Base-by-base conservation (phyloP, 768 basidiomycete species). In the Lentinula sp. region DNA sequence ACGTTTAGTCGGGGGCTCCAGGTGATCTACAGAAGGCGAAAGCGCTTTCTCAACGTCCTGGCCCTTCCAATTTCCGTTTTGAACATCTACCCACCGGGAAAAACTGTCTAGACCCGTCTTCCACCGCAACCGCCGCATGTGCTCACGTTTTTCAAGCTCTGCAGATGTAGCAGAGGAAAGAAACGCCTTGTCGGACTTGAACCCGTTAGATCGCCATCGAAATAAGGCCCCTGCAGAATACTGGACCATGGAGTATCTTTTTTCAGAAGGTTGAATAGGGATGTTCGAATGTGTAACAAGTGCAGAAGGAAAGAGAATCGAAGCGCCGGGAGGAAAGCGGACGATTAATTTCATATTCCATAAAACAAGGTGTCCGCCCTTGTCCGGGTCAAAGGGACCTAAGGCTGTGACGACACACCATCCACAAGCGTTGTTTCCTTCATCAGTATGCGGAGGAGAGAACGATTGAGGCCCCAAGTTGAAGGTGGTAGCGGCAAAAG, bases 351-450 rank as follows among this genome's bases (percentile, higher is more conserved):
- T 42, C 0, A 65, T 53, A 13, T 70, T 68, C 51, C 62, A 65
- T 9, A 72, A 40, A 0, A 69, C 55, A 8, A 71, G 49, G 40
- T 71, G 70, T 13, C 70, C 70, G 9, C 68, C 63, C 0, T 13
- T 9, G 13, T 50, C 21, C 4, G 56, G 63, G 59, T 65, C 37
- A 28, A 61, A 65, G 10, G 28, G 7, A 11, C 65, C 65, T 28
- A 62, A 21, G 34, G 64, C 43, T 8, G 64, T 65, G 28, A 65
- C 57, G 8, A 60, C 65, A 21, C 65, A 65, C 37, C 43, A 43
- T 18, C 65, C 64, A 11, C 15, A 51, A 28, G 65, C 39, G 31
- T 61, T 35, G 43, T 65, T 65, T 11, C 28, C 37, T 5, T 18
- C 40, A 53, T 65, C 65, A 2, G 18, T 16, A 40, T 65, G 65